Percentiles rank a stretch among this genome's conserved stretches.
These are phyloP conservation scores for Pseudopithomyces chartarum DNA, from an alignment of 2,329 filamentous ascomycete species.

Conservation along the genomic window DNA sequence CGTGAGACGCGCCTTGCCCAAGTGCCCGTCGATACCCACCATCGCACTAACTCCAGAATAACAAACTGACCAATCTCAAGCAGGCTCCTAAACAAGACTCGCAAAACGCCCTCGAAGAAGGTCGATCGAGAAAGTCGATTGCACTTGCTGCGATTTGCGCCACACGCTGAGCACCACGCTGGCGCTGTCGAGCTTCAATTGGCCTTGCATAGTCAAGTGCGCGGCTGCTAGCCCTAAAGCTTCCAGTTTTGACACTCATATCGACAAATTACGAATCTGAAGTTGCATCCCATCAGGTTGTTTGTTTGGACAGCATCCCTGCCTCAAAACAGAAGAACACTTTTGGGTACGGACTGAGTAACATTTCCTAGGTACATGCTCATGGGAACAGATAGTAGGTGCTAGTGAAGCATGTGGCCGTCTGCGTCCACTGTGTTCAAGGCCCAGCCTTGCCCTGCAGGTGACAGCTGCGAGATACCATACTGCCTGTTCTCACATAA, in stretches of 20 bases:
- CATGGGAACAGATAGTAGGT: conserved; percentile 11
- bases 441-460: conserved; percentile 55
- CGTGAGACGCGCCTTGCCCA: neutral
- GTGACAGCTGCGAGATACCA: conserved; percentile 54
- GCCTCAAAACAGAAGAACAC: neutral
- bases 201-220: neutral
- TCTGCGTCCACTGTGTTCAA: conserved; percentile 33
- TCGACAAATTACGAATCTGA: no score
- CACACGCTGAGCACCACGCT: neutral
- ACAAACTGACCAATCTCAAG: neutral
- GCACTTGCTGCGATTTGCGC: neutral
- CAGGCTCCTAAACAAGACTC: neutral
- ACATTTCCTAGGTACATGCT: conserved; percentile 8
- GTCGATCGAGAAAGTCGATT: no score
- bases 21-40: no score
- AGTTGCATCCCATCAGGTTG: neutral
- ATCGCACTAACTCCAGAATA: neutral
- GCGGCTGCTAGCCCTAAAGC: no score
- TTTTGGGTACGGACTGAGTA: neutral
- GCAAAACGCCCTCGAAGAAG: neutral
- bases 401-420: conserved; percentile 34
- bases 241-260: no score
- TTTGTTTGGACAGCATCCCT: neutral
- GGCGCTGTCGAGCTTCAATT: neutral
- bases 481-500: conserved; percentile 65